These are phyloP conservation scores for Ceratorhiza oryzae-sativae DNA, from an alignment of 1,284 basidiomycete species.

Conservation along the genomic window DNA sequence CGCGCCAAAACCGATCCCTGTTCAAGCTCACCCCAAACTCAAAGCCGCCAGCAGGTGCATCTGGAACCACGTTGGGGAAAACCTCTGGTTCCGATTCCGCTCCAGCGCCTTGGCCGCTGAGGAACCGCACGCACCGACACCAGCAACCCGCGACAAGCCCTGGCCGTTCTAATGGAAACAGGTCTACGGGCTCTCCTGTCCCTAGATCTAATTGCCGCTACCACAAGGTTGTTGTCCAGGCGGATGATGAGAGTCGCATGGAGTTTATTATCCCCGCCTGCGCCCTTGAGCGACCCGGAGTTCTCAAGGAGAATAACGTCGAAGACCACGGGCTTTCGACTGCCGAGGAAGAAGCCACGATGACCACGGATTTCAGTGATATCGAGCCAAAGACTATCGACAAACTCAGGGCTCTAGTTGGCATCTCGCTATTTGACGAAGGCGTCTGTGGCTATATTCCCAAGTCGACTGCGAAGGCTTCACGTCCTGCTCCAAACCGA, in stretches of 20 bases:
- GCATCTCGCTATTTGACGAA: constrained; percentile 38
- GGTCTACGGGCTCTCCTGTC: constrained; percentile 22
- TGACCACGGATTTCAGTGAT: constrained; percentile 33
- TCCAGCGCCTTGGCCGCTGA: constrained; percentile 27
- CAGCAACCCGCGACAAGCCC: not conserved
- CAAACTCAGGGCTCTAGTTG: constrained; percentile 40
- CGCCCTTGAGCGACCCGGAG: constrained; percentile 32
- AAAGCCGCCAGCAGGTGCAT: not conserved
- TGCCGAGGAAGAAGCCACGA: constrained; percentile 38
- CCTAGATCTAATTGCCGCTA: constrained; percentile 42
- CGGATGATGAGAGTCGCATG: not conserved
- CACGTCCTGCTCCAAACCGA: not conserved
- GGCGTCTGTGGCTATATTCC: constrained; percentile 41
- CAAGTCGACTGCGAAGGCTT: not conserved
- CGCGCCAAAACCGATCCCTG: not conserved
- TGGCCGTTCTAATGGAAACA: not conserved
- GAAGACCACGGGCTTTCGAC: constrained; percentile 41
- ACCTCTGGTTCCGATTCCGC: not conserved
- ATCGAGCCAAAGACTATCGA: constrained; percentile 35
- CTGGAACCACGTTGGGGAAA: not conserved
- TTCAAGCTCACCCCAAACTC: constrained; percentile 11
- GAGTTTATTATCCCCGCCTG: constrained; percentile 42
- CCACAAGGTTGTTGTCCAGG: constrained; percentile 39
- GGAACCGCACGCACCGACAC: constrained; percentile 7
- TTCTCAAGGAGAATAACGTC: constrained; percentile 37